These are phyloP conservation scores for Erysimum pusillum DNA, from an alignment of 441 rosid species.

Conservation along the genomic window DNA sequence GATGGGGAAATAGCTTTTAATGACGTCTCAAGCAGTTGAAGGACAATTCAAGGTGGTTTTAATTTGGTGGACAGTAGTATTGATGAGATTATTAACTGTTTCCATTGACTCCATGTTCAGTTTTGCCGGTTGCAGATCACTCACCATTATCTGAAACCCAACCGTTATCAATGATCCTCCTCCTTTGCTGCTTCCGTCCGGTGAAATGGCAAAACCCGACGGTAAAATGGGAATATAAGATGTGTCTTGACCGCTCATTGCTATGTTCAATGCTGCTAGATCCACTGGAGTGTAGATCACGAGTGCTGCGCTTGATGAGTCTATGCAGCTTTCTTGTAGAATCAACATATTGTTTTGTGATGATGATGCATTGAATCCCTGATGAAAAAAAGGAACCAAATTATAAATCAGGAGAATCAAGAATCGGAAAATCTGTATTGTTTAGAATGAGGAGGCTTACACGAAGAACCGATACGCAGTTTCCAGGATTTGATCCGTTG, in stretches of 20 bases:
- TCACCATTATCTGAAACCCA: slow-evolving; percentile 94
- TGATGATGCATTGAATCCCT: slow-evolving; percentile 86
- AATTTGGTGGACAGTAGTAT: slow-evolving; percentile 92
- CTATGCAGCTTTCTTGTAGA: slow-evolving; percentile 96
- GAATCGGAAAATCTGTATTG: neutral
- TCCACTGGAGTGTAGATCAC: slow-evolving; percentile 92
- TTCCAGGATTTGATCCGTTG: slow-evolving; percentile 90
- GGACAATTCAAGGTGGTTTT: slow-evolving; percentile 89
- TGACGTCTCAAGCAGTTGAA: slow-evolving; percentile 54
- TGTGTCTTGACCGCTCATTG: slow-evolving; percentile 95
- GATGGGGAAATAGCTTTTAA: slow-evolving; percentile 36
- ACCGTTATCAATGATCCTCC: slow-evolving; percentile 84
- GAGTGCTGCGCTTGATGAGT: slow-evolving; percentile 83
- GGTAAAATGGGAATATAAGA: slow-evolving; percentile 89
- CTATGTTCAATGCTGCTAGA: slow-evolving; percentile 76
- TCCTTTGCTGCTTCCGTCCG: slow-evolving; percentile 58
- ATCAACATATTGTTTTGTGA: slow-evolving; percentile 83
- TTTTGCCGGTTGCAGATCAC: slow-evolving; percentile 86
- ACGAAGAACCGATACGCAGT: slow-evolving; percentile 92
- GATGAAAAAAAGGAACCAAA: neutral
- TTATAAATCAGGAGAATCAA: neutral
- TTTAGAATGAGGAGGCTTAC: slow-evolving; percentile 55
- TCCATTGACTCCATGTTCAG: slow-evolving; percentile 94
- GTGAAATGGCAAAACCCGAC: slow-evolving; percentile 86
- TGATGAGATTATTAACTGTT: slow-evolving; percentile 87